Evolutionary conservation across 1,139 yeast genomes (phyloP).

Genomic region (Yamadazyma triangularis): DNA sequence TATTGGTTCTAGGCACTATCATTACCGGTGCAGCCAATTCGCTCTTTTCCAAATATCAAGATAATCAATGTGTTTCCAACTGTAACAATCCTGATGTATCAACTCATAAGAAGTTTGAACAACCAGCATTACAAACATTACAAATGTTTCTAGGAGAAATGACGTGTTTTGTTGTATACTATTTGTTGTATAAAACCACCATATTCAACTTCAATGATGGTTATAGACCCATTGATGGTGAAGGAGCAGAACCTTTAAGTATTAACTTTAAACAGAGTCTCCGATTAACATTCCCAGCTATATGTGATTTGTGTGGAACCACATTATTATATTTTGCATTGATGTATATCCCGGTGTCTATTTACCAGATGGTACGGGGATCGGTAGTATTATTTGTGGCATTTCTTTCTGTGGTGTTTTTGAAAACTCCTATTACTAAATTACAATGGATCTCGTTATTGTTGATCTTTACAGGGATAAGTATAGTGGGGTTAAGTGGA

Average conservation of each 20-base stretch:
- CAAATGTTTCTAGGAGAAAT: constrained; percentile 82
- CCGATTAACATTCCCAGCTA: constrained; percentile 54
- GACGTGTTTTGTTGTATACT: constrained; percentile 45
- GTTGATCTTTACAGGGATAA: constrained; percentile 63
- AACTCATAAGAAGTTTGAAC: constrained; percentile 52
- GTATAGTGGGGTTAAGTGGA: constrained; percentile 72
- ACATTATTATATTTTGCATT: constrained; percentile 76
- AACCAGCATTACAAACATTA: constrained; percentile 74
- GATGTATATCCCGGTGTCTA: constrained; percentile 72
- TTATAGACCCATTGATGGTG: constrained; percentile 16
- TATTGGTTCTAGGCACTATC: constrained; percentile 48
- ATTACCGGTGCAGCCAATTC: constrained; percentile 75
- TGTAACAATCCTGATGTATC: constrained; percentile 44
- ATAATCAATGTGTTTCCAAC: constrained; percentile 64
- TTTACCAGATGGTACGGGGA: constrained; percentile 84
- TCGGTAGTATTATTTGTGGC: constrained; percentile 77
- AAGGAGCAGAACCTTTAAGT: constrained; percentile 5
- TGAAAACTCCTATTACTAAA: constrained; percentile 51
- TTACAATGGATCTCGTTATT: constrained; percentile 67
- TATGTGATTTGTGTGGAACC: constrained; percentile 70
- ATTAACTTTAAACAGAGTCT: constrained; percentile 20
- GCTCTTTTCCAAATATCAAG: constrained; percentile 71
- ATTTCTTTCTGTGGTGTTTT: constrained; percentile 59
- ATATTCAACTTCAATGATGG: constrained; percentile 9
- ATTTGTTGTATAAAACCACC: constrained; percentile 18